These are phyloP conservation scores for Trichoderma sp. DNA, from an alignment of 2,329 filamentous ascomycete genomes.

Conservation along the genomic window DNA sequence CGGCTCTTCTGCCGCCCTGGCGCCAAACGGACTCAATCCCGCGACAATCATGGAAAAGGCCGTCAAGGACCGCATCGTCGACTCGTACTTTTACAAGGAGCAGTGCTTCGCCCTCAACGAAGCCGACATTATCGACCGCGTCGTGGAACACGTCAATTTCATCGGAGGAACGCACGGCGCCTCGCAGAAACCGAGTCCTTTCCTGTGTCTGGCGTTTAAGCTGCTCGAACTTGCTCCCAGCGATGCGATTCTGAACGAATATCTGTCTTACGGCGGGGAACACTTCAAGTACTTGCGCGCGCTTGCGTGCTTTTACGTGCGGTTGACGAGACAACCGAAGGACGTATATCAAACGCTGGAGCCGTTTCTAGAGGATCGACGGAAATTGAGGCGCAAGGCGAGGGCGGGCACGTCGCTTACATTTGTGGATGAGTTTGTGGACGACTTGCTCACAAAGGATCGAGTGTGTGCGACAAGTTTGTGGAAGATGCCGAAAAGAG, in stretches of 20 bases:
- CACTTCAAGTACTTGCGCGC: slow-evolving; percentile 86
- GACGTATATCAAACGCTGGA: slow-evolving; percentile 81
- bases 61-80: slow-evolving; percentile 91
- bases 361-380: slow-evolving; percentile 75
- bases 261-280: slow-evolving; percentile 73
- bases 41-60: slow-evolving; percentile 96
- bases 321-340: slow-evolving; percentile 78
- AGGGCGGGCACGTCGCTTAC: slow-evolving; percentile 75
- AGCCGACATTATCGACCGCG: slow-evolving; percentile 80
- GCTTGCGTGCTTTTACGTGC: slow-evolving; percentile 89
- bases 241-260: slow-evolving; percentile 76
- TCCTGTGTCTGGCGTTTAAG: slow-evolving; percentile 93
- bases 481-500: slow-evolving; percentile 84
- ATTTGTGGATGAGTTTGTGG: slow-evolving; percentile 88
- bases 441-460: slow-evolving; percentile 86
- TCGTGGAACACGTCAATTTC: slow-evolving; percentile 76
- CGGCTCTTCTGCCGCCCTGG: slow-evolving; percentile 72
- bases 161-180: slow-evolving; percentile 87
- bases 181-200: slow-evolving; percentile 84
- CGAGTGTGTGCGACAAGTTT: slow-evolving; percentile 88
- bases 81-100: slow-evolving; percentile 98
- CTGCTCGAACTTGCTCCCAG: slow-evolving; percentile 83
- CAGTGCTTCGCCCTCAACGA: slow-evolving; percentile 96
- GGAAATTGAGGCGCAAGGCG: slow-evolving; percentile 79
- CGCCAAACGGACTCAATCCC: slow-evolving; percentile 87